Conservation (phyloP, 352 stramenopile species). For the Globisporangium spiculum region DNA sequence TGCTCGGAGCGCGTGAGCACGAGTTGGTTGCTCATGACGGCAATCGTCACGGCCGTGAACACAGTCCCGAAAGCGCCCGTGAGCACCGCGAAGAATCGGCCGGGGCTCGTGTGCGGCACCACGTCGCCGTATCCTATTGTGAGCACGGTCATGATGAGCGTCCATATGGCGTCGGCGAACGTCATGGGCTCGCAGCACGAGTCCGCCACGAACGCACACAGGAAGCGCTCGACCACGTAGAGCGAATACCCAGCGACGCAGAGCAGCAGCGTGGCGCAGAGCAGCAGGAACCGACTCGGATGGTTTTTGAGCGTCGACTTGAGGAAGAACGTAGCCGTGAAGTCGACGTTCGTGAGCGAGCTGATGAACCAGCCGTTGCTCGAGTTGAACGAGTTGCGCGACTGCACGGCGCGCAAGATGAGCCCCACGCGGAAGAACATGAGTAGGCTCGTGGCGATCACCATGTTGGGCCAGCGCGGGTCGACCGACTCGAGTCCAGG, state of each 20-base stretch:
- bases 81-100: constrained; percentile 46
- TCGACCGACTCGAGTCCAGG: constrained; percentile 65
- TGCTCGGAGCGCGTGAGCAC: constrained; percentile 73
- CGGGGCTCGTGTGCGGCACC: constrained; percentile 46
- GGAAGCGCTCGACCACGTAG: constrained; percentile 67
- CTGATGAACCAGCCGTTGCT: constrained; percentile 83
- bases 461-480: constrained; percentile 53
- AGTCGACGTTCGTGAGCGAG: constrained; percentile 77
- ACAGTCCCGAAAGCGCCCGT: constrained; percentile 54
- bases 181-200: constrained; percentile 56
- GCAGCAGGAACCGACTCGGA: constrained; percentile 44
- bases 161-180: constrained; percentile 55
- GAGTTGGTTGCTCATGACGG: constrained; percentile 72
- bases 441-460: constrained; percentile 50
- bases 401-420: constrained; percentile 53
- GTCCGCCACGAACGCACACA: constrained; percentile 54
- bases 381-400: constrained; percentile 72
- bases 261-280: constrained; percentile 40
- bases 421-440: constrained; percentile 63
- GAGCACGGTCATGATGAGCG: constrained; percentile 68
- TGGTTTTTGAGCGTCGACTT: constrained; percentile 77
- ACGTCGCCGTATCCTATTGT: constrained; percentile 75
- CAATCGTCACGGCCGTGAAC: constrained; percentile 68
- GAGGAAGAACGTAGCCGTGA: constrained; percentile 65
- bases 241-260: constrained; percentile 53